Evolutionary conservation across 768 basidiomycete species (phyloP), one percentile per base, ranked within the genome.

Genomic region (Boletus vermiculosoides): DNA sequence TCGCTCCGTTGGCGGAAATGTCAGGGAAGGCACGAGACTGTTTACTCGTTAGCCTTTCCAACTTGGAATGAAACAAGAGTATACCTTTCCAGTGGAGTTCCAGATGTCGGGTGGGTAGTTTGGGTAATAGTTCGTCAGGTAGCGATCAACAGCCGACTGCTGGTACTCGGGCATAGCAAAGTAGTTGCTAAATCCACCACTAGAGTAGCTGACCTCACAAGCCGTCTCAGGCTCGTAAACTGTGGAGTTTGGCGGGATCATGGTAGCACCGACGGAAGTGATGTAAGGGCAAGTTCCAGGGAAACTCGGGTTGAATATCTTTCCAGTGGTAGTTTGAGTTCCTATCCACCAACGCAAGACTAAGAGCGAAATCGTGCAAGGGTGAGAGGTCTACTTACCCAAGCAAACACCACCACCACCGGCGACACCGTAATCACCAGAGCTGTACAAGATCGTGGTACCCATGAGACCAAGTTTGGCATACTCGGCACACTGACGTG

Each of bases 211-310:
- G 1, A 60, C 58, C 39, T 67, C 64, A 28, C 73, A 74, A 30
- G 70, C 73, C 39, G 54, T 57, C 54, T 74, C 74, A 15, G 54
- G 56, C 0, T 69, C 63, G 5, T 50, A 61, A n/a, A 71, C 71
- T 12, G 69, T 72, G 2, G 64, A 51, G 36, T 68, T 68, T 5
- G 73, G 68, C 22, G 74, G 74, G 25, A 80, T 63, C 65, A 77
- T 77, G 2, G 82, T 82, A 9, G 77, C 81, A 25, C 82, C 80
- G 15, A 82, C 71, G 3, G 75, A 68, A 3, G 80, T 80, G 31
- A 81, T 63, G 54, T 69, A 81, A 22, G 80, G 76, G 52, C 80
- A 80, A 4, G 72, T 70, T 22, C 61, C 71, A 1, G 80, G 80
- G 72, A 79, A 80, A 20, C 45, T 59, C 0, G 77, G 79, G 57